phyloP scores from a whole-genome alignment of 2,329 filamentous ascomycete species.

The Metarhizium robertsii region DNA sequence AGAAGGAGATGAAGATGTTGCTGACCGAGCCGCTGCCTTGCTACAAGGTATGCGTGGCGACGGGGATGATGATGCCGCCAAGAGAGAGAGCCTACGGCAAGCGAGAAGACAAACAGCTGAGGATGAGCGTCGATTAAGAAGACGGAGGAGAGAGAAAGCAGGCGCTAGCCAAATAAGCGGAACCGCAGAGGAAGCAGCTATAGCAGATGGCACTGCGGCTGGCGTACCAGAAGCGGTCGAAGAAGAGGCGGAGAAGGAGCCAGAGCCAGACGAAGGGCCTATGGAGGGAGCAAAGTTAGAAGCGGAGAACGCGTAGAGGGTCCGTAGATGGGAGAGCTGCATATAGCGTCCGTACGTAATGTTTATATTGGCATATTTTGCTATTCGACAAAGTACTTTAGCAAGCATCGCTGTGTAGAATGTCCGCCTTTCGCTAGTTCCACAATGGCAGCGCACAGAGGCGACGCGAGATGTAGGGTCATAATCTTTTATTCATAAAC shows the following conservation, averaged over 20 bases:
- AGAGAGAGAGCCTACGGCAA: constrained; percentile 52
- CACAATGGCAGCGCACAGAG: not conserved
- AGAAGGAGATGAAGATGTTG: constrained; percentile 61
- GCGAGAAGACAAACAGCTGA: constrained; percentile 63
- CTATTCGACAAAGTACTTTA: not conserved
- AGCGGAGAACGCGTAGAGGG: constrained; percentile 4
- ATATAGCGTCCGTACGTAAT: constrained; percentile 26
- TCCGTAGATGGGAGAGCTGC: constrained; percentile 4
- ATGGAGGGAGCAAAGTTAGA: constrained; percentile 7
- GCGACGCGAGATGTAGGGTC: not conserved
- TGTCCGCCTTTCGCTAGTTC: not conserved
- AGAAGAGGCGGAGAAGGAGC: constrained; percentile 5
- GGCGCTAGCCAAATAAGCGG: constrained; percentile 23
- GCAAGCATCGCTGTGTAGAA: not conserved
- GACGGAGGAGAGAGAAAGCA: constrained; percentile 57
- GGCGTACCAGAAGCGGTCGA: constrained; percentile 6
- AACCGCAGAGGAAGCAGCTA: constrained; percentile 13
- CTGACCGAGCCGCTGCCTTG: constrained; percentile 72
- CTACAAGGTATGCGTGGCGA: constrained; percentile 73
- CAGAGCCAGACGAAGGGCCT: not conserved
- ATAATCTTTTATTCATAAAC: not conserved
- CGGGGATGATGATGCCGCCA: constrained; percentile 41
- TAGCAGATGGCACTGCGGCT: constrained; percentile 2
- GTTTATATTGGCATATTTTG: constrained; percentile 18
- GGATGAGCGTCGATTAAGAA: constrained; percentile 60